Evolutionary conservation across 106 monocot species (phyloP), one percentile per base, ranked within the genome.

Genomic region (Phalaenopsis equestris): DNA sequence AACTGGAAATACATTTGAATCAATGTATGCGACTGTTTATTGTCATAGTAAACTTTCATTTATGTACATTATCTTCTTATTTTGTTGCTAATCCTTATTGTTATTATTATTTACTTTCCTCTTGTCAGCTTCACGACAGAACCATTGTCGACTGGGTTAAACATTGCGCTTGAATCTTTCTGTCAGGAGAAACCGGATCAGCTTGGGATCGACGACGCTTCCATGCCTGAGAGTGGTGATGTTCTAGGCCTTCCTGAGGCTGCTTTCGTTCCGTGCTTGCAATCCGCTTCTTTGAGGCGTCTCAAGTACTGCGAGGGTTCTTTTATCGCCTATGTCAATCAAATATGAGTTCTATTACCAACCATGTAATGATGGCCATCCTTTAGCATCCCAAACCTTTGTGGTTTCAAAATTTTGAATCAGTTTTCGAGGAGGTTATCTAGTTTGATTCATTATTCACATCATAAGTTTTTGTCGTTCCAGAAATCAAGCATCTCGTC

Each of bases 1-100:
- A 18, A 85, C 83, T 61, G 87, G 82, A n/a, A 83, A 61, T 15
- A 89, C 77, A 61, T 98, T 92, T 46, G 94, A 98, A 41, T 75
- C 84, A 1, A 85, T 57, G 97, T 94, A 92, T 73, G 82, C 5
- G 0, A 14, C 38, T 18, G 23, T 39, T 74, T 18, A 15, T 38
- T 38, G 8, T 3, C 41, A 36, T 72, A 14, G 14, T 39, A 72
- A 30, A 4, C 30, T 15, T 72, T 72, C 15, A 15, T 16, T 14
- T 12, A 4, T 38, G 11, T 11, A 30, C 15, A 5, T 72, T 9
- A 24, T 23, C 12, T 30, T 2, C 14, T 38, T 36, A 70, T 45
- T 43, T 74, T 43, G 42, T 4, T 18, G 61, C 61, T n/a, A 5
- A 61, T 61, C 21, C 61, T 5, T 61, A 18, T 74, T 74, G n/a